Percentiles rank a stretch among this genome's conserved stretches.
Evolutionary conservation across 2,329 filamentous ascomycete species (phyloP).

Genomic region (Trichophyton rubrum): DNA sequence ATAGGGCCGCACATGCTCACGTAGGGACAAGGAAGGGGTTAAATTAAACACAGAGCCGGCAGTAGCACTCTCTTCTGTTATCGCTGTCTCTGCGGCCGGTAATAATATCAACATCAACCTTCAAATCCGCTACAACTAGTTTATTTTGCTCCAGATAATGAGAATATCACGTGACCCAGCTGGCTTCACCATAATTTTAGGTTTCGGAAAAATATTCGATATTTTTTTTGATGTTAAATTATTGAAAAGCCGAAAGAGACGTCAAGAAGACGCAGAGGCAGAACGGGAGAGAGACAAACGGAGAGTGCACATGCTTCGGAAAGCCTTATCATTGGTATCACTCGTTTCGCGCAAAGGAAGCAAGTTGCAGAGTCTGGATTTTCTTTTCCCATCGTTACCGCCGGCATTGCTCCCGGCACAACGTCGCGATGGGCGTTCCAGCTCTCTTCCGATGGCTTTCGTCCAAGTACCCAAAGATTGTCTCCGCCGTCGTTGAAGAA

Average conservation of each 20-base stretch:
- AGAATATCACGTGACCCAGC: neutral
- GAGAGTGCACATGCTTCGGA: neutral
- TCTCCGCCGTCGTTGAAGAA: slow-evolving; percentile 81
- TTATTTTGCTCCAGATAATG: neutral
- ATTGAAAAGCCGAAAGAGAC: neutral
- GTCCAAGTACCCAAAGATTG: slow-evolving; percentile 94
- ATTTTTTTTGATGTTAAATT: neutral
- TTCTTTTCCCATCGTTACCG: neutral
- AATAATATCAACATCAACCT: neutral
- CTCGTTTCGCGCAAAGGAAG: neutral
- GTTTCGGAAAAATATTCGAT: slow-evolving; percentile 3
- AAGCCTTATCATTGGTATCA: neutral
- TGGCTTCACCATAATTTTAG: neutral
- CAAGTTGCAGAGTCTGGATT: neutral
- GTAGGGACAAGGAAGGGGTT: neutral
- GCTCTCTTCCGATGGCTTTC: slow-evolving; percentile 94
- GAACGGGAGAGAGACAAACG: neutral
- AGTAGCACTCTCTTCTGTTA: neutral
- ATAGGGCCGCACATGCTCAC: neutral
- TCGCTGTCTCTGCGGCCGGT: neutral
- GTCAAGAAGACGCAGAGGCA: neutral
- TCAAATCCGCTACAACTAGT: neutral
- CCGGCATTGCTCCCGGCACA: neutral
- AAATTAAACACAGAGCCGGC: neutral
- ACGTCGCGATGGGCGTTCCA: slow-evolving; percentile 67